Evolutionary conservation across 2,329 filamentous ascomycete species (phyloP).

Genomic region (Fusarium nisikadoi): DNA sequence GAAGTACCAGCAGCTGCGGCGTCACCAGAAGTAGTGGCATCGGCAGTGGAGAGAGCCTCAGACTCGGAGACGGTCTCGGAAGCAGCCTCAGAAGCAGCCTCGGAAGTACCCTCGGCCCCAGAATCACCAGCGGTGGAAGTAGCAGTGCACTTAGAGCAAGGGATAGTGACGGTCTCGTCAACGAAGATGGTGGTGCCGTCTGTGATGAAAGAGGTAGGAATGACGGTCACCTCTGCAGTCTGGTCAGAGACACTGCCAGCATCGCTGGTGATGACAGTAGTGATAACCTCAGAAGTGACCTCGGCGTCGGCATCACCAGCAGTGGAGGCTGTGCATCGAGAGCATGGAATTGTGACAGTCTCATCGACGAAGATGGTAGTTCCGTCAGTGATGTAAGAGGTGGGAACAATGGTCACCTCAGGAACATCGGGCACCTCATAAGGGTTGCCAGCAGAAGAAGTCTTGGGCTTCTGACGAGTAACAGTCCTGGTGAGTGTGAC

Average conservation of each 20-base stretch:
- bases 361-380: constrained; percentile 35
- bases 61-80: not conserved
- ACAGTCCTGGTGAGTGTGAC: constrained; percentile 30
- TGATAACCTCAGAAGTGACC: constrained; percentile 4
- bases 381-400: constrained; percentile 31
- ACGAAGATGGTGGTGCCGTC: constrained; percentile 38
- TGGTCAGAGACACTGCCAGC: constrained; percentile 14
- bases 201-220: constrained; percentile 32
- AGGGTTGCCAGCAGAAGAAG: constrained; percentile 2
- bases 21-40: constrained; percentile 19
- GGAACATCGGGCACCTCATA: constrained; percentile 24
- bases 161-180: constrained; percentile 34
- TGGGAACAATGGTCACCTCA: constrained; percentile 31
- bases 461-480: constrained; percentile 24
- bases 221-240: constrained; percentile 26
- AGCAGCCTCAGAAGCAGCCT: constrained; percentile 7
- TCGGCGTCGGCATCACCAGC: constrained; percentile 13
- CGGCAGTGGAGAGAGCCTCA: constrained; percentile 13
- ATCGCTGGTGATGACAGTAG: constrained; percentile 21
- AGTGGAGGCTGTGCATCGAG: constrained; percentile 26
- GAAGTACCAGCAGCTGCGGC: constrained; percentile 14
- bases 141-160: constrained; percentile 33
- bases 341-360: constrained; percentile 38
- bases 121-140: constrained; percentile 12
- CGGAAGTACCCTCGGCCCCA: constrained; percentile 15